Evolutionary conservation across 805 yeast genomes (phyloP).

Genomic region (Candida corydali): DNA sequence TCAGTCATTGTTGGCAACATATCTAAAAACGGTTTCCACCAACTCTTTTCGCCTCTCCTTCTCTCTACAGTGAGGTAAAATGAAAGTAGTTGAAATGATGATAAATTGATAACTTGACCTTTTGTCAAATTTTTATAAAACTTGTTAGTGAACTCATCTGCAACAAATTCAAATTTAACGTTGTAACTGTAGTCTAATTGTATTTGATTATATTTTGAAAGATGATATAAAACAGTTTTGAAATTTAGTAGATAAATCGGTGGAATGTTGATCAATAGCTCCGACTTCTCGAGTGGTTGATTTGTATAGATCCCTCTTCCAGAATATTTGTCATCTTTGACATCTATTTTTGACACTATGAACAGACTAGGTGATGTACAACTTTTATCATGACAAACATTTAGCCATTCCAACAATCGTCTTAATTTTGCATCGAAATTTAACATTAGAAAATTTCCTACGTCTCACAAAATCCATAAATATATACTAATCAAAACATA

Average conservation of each 20-base stretch:
- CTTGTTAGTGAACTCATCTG: conserved; percentile 23
- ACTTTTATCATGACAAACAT: conserved; percentile 19
- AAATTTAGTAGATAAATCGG: conserved; percentile 55
- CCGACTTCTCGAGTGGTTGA: conserved; percentile 32
- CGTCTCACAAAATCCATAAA: no score
- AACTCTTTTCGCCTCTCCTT: conserved; percentile 37
- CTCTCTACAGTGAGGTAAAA: conserved; percentile 47
- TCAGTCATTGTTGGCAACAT: conserved; percentile 58
- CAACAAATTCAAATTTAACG: conserved; percentile 15
- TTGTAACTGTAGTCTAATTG: conserved; percentile 12
- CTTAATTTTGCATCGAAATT: conserved; percentile 12
- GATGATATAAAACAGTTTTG: conserved; percentile 42
- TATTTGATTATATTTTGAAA: conserved; percentile 39
- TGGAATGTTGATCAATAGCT: conserved; percentile 53
- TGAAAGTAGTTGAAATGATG: conserved; percentile 59
- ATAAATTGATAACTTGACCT: conserved; percentile 36
- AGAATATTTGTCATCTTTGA: conserved; percentile 32
- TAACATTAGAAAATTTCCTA: no score
- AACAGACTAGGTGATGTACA: conserved; percentile 19
- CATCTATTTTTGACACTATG: conserved; percentile 38
- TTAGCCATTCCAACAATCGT: conserved; percentile 26
- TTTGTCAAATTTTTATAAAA: conserved; percentile 24
- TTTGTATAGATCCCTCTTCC: conserved; percentile 65
- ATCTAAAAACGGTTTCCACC: conserved; percentile 67
- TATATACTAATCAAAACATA: conserved; percentile 37